These are phyloP conservation scores for Tarenaya hassleriana DNA, from an alignment of 345 rosid species.

Conservation along the genomic window DNA sequence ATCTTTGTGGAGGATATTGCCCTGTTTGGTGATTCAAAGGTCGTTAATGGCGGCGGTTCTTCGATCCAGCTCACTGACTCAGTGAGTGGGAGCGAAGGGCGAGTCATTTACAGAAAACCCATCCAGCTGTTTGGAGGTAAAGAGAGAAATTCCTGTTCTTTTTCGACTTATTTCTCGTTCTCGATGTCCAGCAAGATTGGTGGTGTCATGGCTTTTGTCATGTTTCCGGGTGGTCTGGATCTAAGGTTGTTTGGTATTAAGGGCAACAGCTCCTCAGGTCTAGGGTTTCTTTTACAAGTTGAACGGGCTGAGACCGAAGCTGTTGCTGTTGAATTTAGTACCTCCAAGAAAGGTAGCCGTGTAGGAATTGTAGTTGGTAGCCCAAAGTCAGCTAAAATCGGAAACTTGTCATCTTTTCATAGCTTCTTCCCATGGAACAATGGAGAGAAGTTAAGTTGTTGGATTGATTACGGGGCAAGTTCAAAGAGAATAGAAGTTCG, in stretches of 20 bases:
- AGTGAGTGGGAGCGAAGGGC: slow-evolving; percentile 41
- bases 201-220: slow-evolving; percentile 57
- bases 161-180: slow-evolving; percentile 66
- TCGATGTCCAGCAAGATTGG: slow-evolving; percentile 41
- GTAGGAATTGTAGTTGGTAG: too few species aligned
- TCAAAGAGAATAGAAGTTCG: slow-evolving; percentile 65
- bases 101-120: slow-evolving; percentile 59
- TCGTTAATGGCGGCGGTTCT: slow-evolving; percentile 39
- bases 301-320: slow-evolving; percentile 12
- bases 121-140: slow-evolving; percentile 65
- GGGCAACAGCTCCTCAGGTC: slow-evolving; percentile 28
- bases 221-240: slow-evolving; percentile 44
- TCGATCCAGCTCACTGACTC: slow-evolving; percentile 58
- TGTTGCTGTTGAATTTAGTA: slow-evolving; percentile 50
- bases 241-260: slow-evolving; percentile 38
- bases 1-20: slow-evolving; percentile 38
- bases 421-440: slow-evolving; percentile 34
- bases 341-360: slow-evolving; percentile 41
- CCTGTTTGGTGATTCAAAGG: slow-evolving; percentile 65
- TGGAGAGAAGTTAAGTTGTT: slow-evolving; percentile 49
- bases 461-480: slow-evolving; percentile 76
- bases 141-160: slow-evolving; percentile 46
- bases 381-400: slow-evolving; percentile 52
- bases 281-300: slow-evolving; percentile 12
- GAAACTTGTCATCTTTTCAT: slow-evolving; percentile 28